Base-by-base conservation (phyloP, 192 early-diverging fungal genomes). In the Dissophora ornata region DNA sequence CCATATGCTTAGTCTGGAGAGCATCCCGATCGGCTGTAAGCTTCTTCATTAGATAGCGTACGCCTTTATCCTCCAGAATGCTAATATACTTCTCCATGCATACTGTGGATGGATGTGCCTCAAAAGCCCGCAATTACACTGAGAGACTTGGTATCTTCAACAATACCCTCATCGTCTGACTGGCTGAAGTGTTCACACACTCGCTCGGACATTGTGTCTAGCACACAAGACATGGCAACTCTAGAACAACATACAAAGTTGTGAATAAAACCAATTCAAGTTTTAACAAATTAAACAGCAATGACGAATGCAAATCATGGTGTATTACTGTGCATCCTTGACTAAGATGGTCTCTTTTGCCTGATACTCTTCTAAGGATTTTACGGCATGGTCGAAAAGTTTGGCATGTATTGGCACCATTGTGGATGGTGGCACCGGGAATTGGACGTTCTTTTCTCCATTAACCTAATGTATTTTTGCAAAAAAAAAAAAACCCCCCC, bases 261-360 rank as follows among this genome's bases (percentile, higher is more conserved):
- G 25, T 18, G 36, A 13, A 29, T 54, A 13, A 22, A 15, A 12
- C 24, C 13, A 38, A 13, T 38, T 13, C 6, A 6, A 38, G 7
- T 38, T 13, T 9, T 13, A 38, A 13, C 13, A 38, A 9, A 6
- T 9, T 13, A 13, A 38, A 13, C 36, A 38, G 36, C 36, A 38
- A 13, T 13, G 36, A 38, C 13, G 16, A 19, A 54, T 29, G 32
- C 28, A 34, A 16, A 34, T 34, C 29, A 54, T 9, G 29, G 18
- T n/a, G 10, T 29, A 54, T 54, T 54, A 54, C 52, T 54, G 52
- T 34, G 52, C 52, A 54, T 54, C 52, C 32, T 54, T 54, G 52
- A 54, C 29, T 21, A 54, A 33, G 19, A 54, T 13, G 13, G 13
- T 38, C 7, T 38, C 36, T 13, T 38, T 38, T 9, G 36, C 36